These are phyloP conservation scores for Penicillium verrucosum DNA, from an alignment of 2,329 filamentous ascomycete species.

Conservation along the genomic window DNA sequence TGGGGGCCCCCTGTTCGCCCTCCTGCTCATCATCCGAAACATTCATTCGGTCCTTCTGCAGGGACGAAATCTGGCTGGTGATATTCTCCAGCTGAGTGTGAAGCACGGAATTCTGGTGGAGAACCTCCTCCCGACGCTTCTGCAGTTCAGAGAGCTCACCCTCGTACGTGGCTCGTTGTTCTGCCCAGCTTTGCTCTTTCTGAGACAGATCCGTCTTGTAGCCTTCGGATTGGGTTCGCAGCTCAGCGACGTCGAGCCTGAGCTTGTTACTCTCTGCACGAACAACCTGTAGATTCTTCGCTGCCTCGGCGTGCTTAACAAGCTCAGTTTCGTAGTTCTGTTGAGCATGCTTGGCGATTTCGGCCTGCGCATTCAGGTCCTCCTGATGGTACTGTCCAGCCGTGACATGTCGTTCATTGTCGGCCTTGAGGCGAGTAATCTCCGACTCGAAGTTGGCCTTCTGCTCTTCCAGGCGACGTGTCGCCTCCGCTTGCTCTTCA, in stretches of 20 bases:
- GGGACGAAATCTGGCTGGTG: slow-evolving; percentile 69
- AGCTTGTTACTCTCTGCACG: slow-evolving; percentile 78
- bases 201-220: slow-evolving; percentile 74
- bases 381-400: slow-evolving; percentile 83
- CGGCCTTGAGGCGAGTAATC: slow-evolving; percentile 75
- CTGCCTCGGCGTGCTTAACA: slow-evolving; percentile 92
- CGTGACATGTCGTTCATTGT: slow-evolving; percentile 74
- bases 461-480: slow-evolving; percentile 72
- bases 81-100: slow-evolving; percentile 86
- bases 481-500: slow-evolving; percentile 73
- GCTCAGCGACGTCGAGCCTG: slow-evolving; percentile 71
- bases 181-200: slow-evolving; percentile 83
- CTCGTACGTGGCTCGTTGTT: slow-evolving; percentile 76
- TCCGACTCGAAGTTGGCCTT: slow-evolving; percentile 76
- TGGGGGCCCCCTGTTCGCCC: slow-evolving; percentile 49
- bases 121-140: slow-evolving; percentile 75
- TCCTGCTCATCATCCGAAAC: slow-evolving; percentile 48
- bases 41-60: slow-evolving; percentile 71
- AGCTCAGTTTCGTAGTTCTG: slow-evolving; percentile 94
- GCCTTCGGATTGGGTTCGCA: slow-evolving; percentile 79
- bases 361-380: slow-evolving; percentile 86
- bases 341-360: slow-evolving; percentile 89
- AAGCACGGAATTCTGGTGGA: slow-evolving; percentile 84
- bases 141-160: slow-evolving; percentile 77
- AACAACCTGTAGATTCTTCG: slow-evolving; percentile 74